Evolutionary conservation across 805 yeast genomes (phyloP), one percentile per base, ranked within the genome.

Genomic region (Saccharomycopsis capsularis): DNA sequence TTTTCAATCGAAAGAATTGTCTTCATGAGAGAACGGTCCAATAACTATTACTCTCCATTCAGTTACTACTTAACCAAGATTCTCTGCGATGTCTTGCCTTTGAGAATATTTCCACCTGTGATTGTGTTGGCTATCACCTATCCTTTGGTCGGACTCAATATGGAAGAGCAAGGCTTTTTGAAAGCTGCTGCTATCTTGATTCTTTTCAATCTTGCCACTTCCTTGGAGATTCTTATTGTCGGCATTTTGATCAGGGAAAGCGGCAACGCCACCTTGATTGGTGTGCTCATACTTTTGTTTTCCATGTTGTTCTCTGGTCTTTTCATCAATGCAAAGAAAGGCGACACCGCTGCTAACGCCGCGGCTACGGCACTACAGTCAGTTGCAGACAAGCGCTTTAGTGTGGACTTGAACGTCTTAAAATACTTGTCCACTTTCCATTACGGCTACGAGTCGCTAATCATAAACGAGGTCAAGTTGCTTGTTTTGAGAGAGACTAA

Each of bases 231-330:
- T 56, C 70, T 93, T 54, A 79, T 91, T 49, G 82, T 93, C 55
- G 99, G 98, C 6, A 88, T 93, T 11, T 62, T 91, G 18, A 74
- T 91, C 46, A 80, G 84, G 57, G 97, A 91, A 58, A 82, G 95
- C 21, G 95, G 96, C 29, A 90, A 93, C 32, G 95, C 98, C 0
- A 87, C 95, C 1, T 78, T 93, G 71, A 67, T 85, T 27, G 95
- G 96, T 32, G 95, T 89, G 3, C 68, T 93, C 58, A 79, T 89
- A 3, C 71, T 90, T 59, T 69, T 93, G 46, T 89, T 91, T 56
- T 88, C 96, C 2, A 69, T 93, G 52, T 69, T 93, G 48, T 93
- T 93, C 71, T 95, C 98, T 1, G 99, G 99, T 0, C 70, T 93
- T 52, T 93, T 93, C 62, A 79, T 93, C 60, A 91, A 91, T 63